Percentiles rank a stretch among this genome's conserved stretches.
Conservation (phyloP, 495 filamentous ascomycete species). For the Zalerion maritima region DNA sequence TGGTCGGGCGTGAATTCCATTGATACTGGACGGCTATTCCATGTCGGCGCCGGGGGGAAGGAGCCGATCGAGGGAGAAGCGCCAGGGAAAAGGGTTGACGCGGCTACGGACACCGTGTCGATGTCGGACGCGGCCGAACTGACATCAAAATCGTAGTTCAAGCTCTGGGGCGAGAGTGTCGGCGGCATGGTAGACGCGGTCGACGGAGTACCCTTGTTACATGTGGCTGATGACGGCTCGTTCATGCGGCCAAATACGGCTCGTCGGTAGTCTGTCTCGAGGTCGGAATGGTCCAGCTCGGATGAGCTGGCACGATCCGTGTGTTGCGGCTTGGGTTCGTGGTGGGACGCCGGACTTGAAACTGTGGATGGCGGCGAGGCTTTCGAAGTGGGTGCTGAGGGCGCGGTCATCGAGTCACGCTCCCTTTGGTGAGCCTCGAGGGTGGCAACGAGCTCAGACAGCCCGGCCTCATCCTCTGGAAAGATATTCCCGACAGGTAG, state of each 20-base stretch:
- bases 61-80: neutral
- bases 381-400: slow-evolving; percentile 10
- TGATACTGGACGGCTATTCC: slow-evolving; percentile 18
- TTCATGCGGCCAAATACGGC: slow-evolving; percentile 19
- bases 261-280: slow-evolving; percentile 34
- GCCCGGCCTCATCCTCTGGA: slow-evolving; percentile 36
- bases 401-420: slow-evolving; percentile 13
- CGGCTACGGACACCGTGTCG: neutral
- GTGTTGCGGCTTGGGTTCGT: slow-evolving; percentile 20
- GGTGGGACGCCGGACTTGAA: too few relatives aligned
- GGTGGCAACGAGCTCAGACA: slow-evolving; percentile 33
- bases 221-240: too few relatives aligned
- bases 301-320: slow-evolving; percentile 36
- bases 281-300: slow-evolving; percentile 36
- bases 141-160: slow-evolving; percentile 22
- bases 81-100: neutral
- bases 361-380: slow-evolving; percentile 8
- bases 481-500: slow-evolving; percentile 37
- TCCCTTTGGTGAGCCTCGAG: slow-evolving; percentile 28
- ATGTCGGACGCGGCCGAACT: slow-evolving; percentile 14
- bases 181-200: slow-evolving; percentile 34
- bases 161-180: slow-evolving; percentile 26
- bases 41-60: slow-evolving; percentile 4
- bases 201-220: too few relatives aligned
- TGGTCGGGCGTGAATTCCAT: slow-evolving; percentile 17